Percentiles rank a stretch among this genome's conserved stretches.
These are phyloP conservation scores for Herpetomonas samuelpessoai DNA, from an alignment of 208 protist genomes.

Conservation along the genomic window DNA sequence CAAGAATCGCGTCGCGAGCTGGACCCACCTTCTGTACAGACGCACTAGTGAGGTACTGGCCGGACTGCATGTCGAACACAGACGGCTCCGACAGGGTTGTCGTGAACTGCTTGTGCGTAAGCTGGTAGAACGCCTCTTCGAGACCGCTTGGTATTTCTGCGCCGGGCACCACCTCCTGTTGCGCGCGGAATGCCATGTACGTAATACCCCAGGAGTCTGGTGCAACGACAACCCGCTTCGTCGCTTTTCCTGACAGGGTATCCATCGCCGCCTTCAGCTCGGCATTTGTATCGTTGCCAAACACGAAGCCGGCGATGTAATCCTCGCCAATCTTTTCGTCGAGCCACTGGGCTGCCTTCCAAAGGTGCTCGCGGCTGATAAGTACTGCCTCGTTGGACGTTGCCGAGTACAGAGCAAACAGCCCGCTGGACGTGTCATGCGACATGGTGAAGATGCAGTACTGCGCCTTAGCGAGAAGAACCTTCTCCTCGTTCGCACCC, in stretches of 20 bases:
- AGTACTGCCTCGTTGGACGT: slow-evolving; percentile 76
- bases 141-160: slow-evolving; percentile 63
- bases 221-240: slow-evolving; percentile 56
- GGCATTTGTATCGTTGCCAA: slow-evolving; percentile 47
- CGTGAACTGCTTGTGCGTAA: slow-evolving; percentile 56
- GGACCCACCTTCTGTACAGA: slow-evolving; percentile 20
- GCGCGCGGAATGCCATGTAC: slow-evolving; percentile 75
- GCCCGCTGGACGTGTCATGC: slow-evolving; percentile 24
- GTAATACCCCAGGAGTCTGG: slow-evolving; percentile 85
- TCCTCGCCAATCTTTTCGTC: slow-evolving; percentile 78
- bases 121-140: slow-evolving; percentile 77
- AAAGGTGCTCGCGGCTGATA: slow-evolving; percentile 45
- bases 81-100: slow-evolving; percentile 34
- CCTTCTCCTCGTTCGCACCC: slow-evolving; percentile 39
- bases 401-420: slow-evolving; percentile 71
- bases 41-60: slow-evolving; percentile 28
- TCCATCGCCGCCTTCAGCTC: slow-evolving; percentile 40
- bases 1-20: slow-evolving; percentile 55
- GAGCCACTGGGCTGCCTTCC: slow-evolving; percentile 83
- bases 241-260: slow-evolving; percentile 52
- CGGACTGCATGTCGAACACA: slow-evolving; percentile 52
- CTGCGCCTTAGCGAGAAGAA: slow-evolving; percentile 72
- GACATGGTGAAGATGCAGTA: slow-evolving; percentile 83
- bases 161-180: slow-evolving; percentile 78
- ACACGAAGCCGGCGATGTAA: slow-evolving; percentile 83